phyloP scores from a whole-genome alignment of 441 rosid genomes.

The Pelargonium fulgidum region DNA sequence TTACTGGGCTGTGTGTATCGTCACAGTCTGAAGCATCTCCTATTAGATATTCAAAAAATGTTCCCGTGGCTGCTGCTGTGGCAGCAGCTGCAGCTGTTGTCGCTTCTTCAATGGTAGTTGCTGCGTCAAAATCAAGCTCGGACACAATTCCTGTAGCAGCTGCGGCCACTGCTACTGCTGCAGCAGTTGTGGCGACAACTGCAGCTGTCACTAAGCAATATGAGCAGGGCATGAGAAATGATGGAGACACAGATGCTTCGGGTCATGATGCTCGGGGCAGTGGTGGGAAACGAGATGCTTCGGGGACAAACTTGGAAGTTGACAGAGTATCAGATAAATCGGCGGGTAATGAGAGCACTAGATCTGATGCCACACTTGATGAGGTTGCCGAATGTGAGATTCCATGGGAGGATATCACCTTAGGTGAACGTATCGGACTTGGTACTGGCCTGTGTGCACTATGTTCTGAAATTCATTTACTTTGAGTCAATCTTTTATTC shows the following conservation, averaged over 20 bases:
- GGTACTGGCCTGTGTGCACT: slow-evolving; percentile 44
- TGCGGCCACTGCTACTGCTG: slow-evolving; percentile 95
- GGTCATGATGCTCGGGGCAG: slow-evolving; percentile 43
- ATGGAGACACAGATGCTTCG: slow-evolving; percentile 48
- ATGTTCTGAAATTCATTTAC: slow-evolving; percentile 23
- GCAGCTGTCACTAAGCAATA: slow-evolving; percentile 72
- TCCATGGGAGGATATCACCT: slow-evolving; percentile 75
- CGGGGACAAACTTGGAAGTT: slow-evolving; percentile 44
- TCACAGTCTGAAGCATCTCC: slow-evolving; percentile 45
- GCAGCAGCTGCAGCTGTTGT: slow-evolving; percentile 91
- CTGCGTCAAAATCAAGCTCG: slow-evolving; percentile 60
- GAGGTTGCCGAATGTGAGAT: slow-evolving; percentile 90
- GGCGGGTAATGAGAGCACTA: slow-evolving; percentile 50
- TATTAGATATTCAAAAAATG: slow-evolving; percentile 41
- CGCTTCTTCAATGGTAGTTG: slow-evolving; percentile 93
- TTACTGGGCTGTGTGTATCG: slow-evolving; percentile 31
- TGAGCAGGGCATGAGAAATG: slow-evolving; percentile 46
- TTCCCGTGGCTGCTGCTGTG: slow-evolving; percentile 82
- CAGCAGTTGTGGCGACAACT: slow-evolving; percentile 83
- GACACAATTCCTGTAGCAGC: slow-evolving; percentile 87
- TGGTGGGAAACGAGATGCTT: slow-evolving; percentile 38
- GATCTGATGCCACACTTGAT: slow-evolving; percentile 57
- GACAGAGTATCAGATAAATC: slow-evolving; percentile 67
- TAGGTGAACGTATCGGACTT: slow-evolving; percentile 97
- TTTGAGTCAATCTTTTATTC: slow-evolving; percentile 15